phyloP scores from a whole-genome alignment of 2,329 filamentous ascomycete genomes.

The Xenoacremonium recifei region DNA sequence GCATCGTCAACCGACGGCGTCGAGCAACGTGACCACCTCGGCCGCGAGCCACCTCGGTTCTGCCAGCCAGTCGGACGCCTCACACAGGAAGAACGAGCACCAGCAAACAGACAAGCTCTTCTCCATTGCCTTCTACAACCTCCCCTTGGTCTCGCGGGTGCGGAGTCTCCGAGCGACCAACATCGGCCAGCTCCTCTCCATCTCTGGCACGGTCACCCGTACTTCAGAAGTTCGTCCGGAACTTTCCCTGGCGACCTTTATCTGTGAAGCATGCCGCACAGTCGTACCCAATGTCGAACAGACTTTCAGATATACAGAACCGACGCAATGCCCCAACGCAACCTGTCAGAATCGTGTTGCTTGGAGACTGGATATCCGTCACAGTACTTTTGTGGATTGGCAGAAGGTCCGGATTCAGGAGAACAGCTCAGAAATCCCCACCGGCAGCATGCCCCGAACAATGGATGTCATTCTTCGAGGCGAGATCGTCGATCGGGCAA shows the following conservation, averaged over 20 bases:
- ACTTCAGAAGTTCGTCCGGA: slow-evolving; percentile 97
- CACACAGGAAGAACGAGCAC: slow-evolving; percentile 80
- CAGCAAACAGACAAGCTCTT: slow-evolving; percentile 98
- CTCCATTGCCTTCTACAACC: slow-evolving; percentile 87
- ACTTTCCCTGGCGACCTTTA: slow-evolving; percentile 86
- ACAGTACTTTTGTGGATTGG: slow-evolving; percentile 98
- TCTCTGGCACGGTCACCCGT: slow-evolving; percentile 93
- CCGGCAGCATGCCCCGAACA: slow-evolving; percentile 96
- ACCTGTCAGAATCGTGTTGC: slow-evolving; percentile 84
- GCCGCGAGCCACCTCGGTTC: slow-evolving; percentile 62
- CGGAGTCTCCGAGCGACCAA: slow-evolving; percentile 84
- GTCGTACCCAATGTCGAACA: slow-evolving; percentile 91
- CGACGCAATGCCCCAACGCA: slow-evolving; percentile 87
- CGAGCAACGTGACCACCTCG: slow-evolving; percentile 69
- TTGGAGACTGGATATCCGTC: slow-evolving; percentile 96
- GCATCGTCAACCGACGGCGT: slow-evolving; percentile 80
- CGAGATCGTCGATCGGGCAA: slow-evolving; percentile 95
- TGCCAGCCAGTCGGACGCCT: slow-evolving; percentile 62
- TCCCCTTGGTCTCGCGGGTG: slow-evolving; percentile 82
- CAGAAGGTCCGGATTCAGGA: slow-evolving; percentile 98
- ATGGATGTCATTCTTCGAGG: slow-evolving; percentile 96
- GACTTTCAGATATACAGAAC: slow-evolving; percentile 96
- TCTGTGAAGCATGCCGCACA: slow-evolving; percentile 82
- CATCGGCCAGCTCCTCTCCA: slow-evolving; percentile 89
- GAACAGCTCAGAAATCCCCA: slow-evolving; percentile 97